Evolutionary conservation across 2,329 filamentous ascomycete species (phyloP), one percentile per base, ranked within the genome.

Genomic region (Aspergillus carbonarius): DNA sequence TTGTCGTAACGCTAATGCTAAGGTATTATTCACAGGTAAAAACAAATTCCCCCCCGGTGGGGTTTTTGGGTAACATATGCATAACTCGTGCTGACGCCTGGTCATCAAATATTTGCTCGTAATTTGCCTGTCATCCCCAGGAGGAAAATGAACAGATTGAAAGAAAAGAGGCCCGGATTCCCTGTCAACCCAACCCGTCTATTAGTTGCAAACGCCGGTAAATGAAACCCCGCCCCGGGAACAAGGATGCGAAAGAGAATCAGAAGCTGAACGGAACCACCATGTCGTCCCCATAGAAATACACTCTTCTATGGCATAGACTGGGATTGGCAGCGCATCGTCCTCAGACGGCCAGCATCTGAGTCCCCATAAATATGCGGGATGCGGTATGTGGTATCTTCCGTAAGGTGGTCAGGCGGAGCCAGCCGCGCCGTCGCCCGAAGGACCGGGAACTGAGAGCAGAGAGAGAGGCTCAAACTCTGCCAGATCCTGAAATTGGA

Each of bases 201-300:
- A 64, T 63, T 44, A 44, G 27, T 42, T 54, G 57, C 44, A 47
- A 65, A 66, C 64, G 61, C 63, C 64, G 39, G 48, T 54, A 35
- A 52, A 50, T 32, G 30, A 46, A 17, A 30, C 46, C 20, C 37
- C 48, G 20, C 25, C n/a, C 30, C 37, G 30, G 17, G 34, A 54
- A 23, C 30, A 44, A 40, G 50, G 20, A 51, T 39, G 49, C 12
- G 34, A 18, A 13, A 15, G 10, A 39, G 20, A 51, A 37, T 35
- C 34, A 34, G 34, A 27, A 20, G 18, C 32, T 9, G 18, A 27
- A 12, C 20, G 20, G 23, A n/a, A 12, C 4, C 39, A 1, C 39
- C 39, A 17, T 40, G 39, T 13, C 20, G 17, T 20, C 9, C 12
- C 20, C 39, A 3, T 27, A 7, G 6, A 39, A 35, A 51, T 17